Conservation (phyloP, 106 monocot species). For the Acorus gramineus region DNA sequence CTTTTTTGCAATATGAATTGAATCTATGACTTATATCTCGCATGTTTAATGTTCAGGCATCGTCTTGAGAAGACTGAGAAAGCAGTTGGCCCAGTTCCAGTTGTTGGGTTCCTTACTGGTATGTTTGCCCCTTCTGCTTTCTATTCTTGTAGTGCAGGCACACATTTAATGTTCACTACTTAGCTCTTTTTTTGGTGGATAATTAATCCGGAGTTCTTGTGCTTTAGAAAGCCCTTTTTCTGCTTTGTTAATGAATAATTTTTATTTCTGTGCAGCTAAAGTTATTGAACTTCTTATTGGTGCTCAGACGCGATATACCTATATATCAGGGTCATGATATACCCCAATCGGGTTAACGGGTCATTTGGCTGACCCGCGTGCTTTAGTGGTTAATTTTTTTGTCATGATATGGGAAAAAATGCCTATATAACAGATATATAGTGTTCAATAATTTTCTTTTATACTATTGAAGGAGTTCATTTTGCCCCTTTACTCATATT, state of each 20-base stretch:
- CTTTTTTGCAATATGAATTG: background rate
- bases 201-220: background rate
- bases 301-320: slow-evolving; percentile 91
- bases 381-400: too few species aligned
- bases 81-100: slow-evolving; percentile 42
- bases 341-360: background rate
- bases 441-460: too few species aligned
- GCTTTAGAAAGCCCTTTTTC: background rate
- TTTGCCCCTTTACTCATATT: too few species aligned
- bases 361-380: too few species aligned
- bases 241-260: background rate
- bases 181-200: background rate
- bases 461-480: too few species aligned
- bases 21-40: too few species aligned
- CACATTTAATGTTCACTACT: background rate
- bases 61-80: slow-evolving; percentile 52
- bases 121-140: background rate
- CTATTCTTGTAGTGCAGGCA: background rate
- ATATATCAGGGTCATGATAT: slow-evolving; percentile 73
- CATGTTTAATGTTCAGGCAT: slow-evolving; percentile 32
- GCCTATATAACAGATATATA: too few species aligned
- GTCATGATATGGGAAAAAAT: too few species aligned
- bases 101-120: slow-evolving; percentile 79
- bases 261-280: slow-evolving; percentile 45
- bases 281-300: slow-evolving; percentile 74